These are phyloP conservation scores for Alternaria sp. DNA, from an alignment of 2,329 filamentous ascomycete species.

Conservation along the genomic window DNA sequence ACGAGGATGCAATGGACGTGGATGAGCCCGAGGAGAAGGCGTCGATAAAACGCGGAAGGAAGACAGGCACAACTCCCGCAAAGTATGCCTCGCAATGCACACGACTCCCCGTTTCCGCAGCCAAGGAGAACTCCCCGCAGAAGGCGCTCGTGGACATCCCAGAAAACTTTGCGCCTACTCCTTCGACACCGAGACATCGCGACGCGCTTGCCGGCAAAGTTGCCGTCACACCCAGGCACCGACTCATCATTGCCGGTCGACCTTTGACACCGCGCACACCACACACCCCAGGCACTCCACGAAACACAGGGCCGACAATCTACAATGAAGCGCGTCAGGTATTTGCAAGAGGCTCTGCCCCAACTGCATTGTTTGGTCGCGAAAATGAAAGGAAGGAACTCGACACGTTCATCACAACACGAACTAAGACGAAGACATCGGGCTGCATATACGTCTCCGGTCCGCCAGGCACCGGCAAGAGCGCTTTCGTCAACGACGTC, in stretches of 20 bases:
- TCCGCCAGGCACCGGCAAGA: slow-evolving; percentile 95
- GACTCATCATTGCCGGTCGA: slow-evolving; percentile 78
- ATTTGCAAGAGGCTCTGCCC: slow-evolving; percentile 81
- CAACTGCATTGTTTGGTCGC: slow-evolving; percentile 78
- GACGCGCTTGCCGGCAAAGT: slow-evolving; percentile 76
- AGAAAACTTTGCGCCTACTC: slow-evolving; percentile 57
- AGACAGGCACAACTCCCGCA: slow-evolving; percentile 51
- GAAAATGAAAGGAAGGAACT: slow-evolving; percentile 74
- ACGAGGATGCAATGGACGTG: slow-evolving; percentile 56
- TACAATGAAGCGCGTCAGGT: slow-evolving; percentile 89
- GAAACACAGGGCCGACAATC: slow-evolving; percentile 71
- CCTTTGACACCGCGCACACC: slow-evolving; percentile 81
- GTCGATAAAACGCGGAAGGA: slow-evolving; percentile 47
- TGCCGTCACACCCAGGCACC: slow-evolving; percentile 82
- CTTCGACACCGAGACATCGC: slow-evolving; percentile 78
- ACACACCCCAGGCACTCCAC: slow-evolving; percentile 75
- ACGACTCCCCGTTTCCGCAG: slow-evolving; percentile 54
- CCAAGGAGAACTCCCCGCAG: slow-evolving; percentile 58
- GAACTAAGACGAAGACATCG: slow-evolving; percentile 66
- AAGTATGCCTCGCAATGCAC: slow-evolving; percentile 58
- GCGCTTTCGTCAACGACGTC: slow-evolving; percentile 86
- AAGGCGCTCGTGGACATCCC: slow-evolving; percentile 61
- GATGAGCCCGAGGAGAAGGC: slow-evolving; percentile 51
- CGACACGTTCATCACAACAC: slow-evolving; percentile 71
- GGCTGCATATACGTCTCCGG: slow-evolving; percentile 96